Evolutionary conservation across 2,329 filamentous ascomycete species (phyloP).

Genomic region (Neopestalotiopsis sp.): DNA sequence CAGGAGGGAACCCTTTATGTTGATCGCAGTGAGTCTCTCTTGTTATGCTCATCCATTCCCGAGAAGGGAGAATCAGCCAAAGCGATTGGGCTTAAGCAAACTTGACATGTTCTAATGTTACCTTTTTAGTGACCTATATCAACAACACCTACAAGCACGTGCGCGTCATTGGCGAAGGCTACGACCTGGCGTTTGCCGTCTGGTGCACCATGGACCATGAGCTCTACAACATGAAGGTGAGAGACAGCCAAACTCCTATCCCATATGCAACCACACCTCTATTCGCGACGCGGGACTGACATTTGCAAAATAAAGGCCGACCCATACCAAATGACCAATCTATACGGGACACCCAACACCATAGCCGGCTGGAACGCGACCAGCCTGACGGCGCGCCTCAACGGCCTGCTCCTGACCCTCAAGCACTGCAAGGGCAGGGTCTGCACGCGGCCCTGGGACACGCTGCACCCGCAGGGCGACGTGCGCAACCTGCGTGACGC

Average conservation of each 20-base stretch:
- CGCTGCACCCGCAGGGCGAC: constrained; percentile 58
- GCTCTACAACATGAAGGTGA: constrained; percentile 65
- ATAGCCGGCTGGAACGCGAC: constrained; percentile 37
- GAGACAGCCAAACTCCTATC: constrained; percentile 17
- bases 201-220: constrained; percentile 74
- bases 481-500: constrained; percentile 59
- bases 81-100: not conserved
- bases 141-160: constrained; percentile 53
- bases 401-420: constrained; percentile 57
- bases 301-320: constrained; percentile 27
- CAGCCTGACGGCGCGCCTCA: constrained; percentile 56
- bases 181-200: constrained; percentile 45
- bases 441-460: constrained; percentile 62
- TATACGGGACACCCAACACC: constrained; percentile 36
- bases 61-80: no score
- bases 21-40: not conserved
- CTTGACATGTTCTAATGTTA: not conserved
- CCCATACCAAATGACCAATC: constrained; percentile 54
- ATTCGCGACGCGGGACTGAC: no score
- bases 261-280: no score
- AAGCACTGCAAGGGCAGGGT: constrained; percentile 63
- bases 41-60: no score
- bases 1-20: constrained; percentile 20
- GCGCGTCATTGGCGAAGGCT: constrained; percentile 38
- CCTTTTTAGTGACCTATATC: not conserved